Evolutionary conservation across 345 rosid genomes (phyloP).

Genomic region (Fremontodendron californicum): DNA sequence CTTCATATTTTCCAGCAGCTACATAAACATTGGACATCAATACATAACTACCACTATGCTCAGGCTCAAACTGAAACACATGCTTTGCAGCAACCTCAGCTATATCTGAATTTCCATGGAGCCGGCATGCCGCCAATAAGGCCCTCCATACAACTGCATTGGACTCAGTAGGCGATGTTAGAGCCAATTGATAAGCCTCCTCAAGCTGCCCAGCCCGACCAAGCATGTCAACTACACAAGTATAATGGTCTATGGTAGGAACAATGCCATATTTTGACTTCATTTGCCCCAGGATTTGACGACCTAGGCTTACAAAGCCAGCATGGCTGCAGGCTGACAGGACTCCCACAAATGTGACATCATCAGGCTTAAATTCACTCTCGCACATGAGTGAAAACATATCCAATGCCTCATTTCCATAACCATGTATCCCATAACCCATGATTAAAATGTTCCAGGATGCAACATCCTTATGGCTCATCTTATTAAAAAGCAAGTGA

Average conservation of each 20-base stretch:
- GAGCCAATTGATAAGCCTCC: slow-evolving; percentile 54
- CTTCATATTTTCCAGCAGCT: slow-evolving; percentile 35
- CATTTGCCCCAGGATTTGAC: slow-evolving; percentile 38
- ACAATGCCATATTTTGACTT: slow-evolving; percentile 33
- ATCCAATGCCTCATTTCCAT: slow-evolving; percentile 44
- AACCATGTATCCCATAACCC: slow-evolving; percentile 59
- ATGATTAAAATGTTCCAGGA: slow-evolving; percentile 66
- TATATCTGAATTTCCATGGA: slow-evolving; percentile 37
- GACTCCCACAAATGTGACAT: slow-evolving; percentile 54
- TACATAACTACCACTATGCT: slow-evolving; percentile 43
- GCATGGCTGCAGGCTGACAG: slow-evolving; percentile 65
- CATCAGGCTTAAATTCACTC: slow-evolving; percentile 40
- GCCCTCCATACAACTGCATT: slow-evolving; percentile 61
- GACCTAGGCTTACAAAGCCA: slow-evolving; percentile 49
- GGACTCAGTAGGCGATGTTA: slow-evolving; percentile 35
- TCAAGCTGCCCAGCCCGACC: slow-evolving; percentile 58
- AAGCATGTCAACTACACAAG: slow-evolving; percentile 69
- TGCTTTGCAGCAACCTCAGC: slow-evolving; percentile 33
- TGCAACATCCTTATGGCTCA: slow-evolving; percentile 44
- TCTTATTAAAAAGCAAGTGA: slow-evolving; percentile 35
- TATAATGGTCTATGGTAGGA: slow-evolving; percentile 60
- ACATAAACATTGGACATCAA: slow-evolving; percentile 46
- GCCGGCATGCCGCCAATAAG: slow-evolving; percentile 46
- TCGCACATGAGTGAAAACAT: slow-evolving; percentile 45
- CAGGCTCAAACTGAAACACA: slow-evolving; percentile 41